Conservation (phyloP, 371 early-diverging fungal species). For the Mucor plumbeus region DNA sequence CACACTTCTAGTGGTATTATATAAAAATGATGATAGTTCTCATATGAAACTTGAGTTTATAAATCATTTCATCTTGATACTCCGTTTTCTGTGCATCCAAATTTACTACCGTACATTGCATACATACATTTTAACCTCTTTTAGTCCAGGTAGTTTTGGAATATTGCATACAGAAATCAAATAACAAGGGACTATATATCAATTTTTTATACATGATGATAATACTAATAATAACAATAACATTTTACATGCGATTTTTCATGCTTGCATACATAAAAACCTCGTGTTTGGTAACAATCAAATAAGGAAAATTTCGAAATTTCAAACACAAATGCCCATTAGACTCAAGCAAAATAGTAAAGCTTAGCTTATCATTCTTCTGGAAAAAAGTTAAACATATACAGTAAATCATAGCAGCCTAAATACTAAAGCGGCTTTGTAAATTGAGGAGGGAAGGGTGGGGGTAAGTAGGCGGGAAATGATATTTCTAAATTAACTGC, state of each 20-base stretch:
- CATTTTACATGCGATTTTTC: not conserved
- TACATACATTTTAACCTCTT: conserved; percentile 3
- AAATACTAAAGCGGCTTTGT: too few relatives aligned
- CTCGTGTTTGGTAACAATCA: conserved; percentile 3
- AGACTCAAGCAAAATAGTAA: too few relatives aligned
- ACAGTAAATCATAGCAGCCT: too few relatives aligned
- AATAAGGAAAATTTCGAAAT: not conserved
- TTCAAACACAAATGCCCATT: not conserved
- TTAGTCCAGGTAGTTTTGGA: too few relatives aligned
- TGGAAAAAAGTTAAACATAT: too few relatives aligned
- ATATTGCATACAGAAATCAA: too few relatives aligned
- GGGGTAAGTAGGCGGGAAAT: too few relatives aligned
- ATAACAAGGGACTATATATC: not conserved
- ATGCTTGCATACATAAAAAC: not conserved
- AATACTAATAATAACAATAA: not conserved
- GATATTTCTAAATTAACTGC: too few relatives aligned
- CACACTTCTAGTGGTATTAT: not conserved
- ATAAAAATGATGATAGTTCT: not conserved
- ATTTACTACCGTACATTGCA: not conserved
- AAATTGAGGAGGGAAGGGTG: too few relatives aligned
- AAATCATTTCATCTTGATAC: not conserved
- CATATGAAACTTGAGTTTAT: not conserved
- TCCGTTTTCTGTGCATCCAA: conserved; percentile 8
- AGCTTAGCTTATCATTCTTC: too few relatives aligned
- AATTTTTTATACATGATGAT: not conserved